phyloP scores from a whole-genome alignment of 345 rosid genomes.

The Carallia brachiata region DNA sequence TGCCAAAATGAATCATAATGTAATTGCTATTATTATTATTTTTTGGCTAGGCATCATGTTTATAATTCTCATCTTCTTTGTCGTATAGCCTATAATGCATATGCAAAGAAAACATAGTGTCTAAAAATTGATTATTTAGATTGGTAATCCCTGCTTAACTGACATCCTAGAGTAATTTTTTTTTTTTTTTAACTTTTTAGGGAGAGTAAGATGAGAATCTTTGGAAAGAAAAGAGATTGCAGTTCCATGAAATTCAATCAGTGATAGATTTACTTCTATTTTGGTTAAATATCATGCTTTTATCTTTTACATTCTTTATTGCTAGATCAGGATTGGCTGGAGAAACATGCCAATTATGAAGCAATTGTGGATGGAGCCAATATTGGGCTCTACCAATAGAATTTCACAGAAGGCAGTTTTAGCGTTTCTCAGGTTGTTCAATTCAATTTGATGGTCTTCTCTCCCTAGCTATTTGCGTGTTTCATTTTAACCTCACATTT shows the following conservation, averaged over 20 bases:
- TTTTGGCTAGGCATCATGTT: background rate
- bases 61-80: background rate
- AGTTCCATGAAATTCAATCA: background rate
- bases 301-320: background rate
- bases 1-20: background rate
- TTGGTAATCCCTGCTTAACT: background rate
- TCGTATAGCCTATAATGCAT: background rate
- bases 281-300: background rate
- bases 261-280: too few species aligned
- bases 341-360: slow-evolving; percentile 52
- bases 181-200: too few species aligned
- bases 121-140: background rate
- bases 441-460: background rate
- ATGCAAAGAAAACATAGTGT: background rate
- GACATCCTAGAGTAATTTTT: too few species aligned
- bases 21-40: background rate
- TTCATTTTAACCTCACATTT: background rate
- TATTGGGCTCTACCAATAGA: slow-evolving; percentile 84
- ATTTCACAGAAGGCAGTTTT: slow-evolving; percentile 82
- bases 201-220: background rate
- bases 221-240: background rate
- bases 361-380: slow-evolving; percentile 93
- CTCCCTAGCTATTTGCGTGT: background rate
- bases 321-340: slow-evolving; percentile 64
- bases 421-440: slow-evolving; percentile 66